phyloP scores from a whole-genome alignment of 164 flowering plant genomes.

The Paratinospora sagittata region DNA sequence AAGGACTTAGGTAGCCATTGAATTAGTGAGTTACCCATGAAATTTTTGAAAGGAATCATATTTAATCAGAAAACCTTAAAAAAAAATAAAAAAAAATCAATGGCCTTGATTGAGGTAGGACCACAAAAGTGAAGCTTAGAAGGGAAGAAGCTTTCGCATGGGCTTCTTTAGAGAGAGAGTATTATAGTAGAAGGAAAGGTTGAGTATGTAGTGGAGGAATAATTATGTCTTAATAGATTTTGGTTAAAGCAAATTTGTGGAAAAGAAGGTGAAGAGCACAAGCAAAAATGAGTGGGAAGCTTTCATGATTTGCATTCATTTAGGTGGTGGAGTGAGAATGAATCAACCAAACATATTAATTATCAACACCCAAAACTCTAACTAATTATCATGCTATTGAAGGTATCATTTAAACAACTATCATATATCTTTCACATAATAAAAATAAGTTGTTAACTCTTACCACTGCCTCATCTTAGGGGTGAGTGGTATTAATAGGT shows the following conservation, averaged over 20 bases:
- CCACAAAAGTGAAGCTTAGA: background rate
- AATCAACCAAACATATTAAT: slow-evolving; percentile 6
- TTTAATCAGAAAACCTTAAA: background rate
- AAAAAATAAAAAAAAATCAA: background rate
- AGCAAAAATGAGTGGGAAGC: slow-evolving; percentile 11
- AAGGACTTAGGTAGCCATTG: background rate
- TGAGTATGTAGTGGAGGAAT: slow-evolving; percentile 1
- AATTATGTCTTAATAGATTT: slow-evolving; percentile 6
- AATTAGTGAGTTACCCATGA: background rate
- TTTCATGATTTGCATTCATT: slow-evolving; percentile 19
- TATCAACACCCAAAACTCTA: background rate
- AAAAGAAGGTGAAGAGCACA: background rate
- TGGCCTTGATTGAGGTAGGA: background rate
- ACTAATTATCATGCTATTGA: slow-evolving; percentile 12
- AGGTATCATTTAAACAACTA: background rate
- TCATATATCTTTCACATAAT: background rate
- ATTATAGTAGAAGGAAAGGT: background rate
- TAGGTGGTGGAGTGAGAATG: slow-evolving; percentile 8
- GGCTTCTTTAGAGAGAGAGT: background rate
- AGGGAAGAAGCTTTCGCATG: background rate
- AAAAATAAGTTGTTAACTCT: background rate
- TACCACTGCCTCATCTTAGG: too few species aligned
- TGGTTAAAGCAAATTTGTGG: background rate
- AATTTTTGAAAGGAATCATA: background rate
- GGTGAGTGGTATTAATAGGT: too few species aligned